Conservation (phyloP, 208 protist species). For the Trypanosomatidae sp. region DNA sequence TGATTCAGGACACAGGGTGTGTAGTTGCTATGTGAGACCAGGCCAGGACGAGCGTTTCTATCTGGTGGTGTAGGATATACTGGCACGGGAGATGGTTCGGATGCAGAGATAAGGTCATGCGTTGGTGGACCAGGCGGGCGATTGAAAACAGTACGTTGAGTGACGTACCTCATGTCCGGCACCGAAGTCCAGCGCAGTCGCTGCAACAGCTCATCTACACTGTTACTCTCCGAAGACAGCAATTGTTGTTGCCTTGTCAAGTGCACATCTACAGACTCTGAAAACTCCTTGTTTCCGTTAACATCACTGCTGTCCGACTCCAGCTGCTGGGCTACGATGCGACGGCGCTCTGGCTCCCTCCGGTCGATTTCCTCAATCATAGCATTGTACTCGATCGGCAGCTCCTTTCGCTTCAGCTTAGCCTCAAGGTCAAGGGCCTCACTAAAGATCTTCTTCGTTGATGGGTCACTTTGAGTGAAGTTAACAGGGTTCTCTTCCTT, state of each 20-base stretch:
- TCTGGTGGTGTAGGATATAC: not conserved
- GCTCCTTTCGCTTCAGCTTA: slow-evolving; percentile 21
- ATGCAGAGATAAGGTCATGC: not conserved
- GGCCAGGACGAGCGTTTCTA: not conserved
- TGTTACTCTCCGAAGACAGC: slow-evolving; percentile 21
- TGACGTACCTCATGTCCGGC: not conserved
- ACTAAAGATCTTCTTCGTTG: slow-evolving; percentile 15
- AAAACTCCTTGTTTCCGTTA: not conserved
- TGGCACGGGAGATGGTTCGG: not conserved
- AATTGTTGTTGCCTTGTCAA: slow-evolving; percentile 23
- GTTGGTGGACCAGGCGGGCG: not conserved
- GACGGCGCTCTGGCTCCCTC: slow-evolving; percentile 30
- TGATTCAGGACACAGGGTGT: slow-evolving; percentile 34
- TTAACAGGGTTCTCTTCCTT: slow-evolving; percentile 27
- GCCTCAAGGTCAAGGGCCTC: slow-evolving; percentile 31
- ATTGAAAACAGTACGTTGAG: not conserved
- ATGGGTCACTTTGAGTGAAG: slow-evolving; percentile 11
- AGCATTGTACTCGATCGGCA: slow-evolving; percentile 32
- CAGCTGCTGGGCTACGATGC: slow-evolving; percentile 38
- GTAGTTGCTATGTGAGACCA: slow-evolving; percentile 15
- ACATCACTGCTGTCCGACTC: slow-evolving; percentile 11
- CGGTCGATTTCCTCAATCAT: slow-evolving; percentile 38
- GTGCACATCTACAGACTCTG: slow-evolving; percentile 2
- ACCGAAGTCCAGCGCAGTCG: slow-evolving; percentile 15
- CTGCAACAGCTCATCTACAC: slow-evolving; percentile 22